Evolutionary conservation across 331 rosid genomes (phyloP).

Genomic region (Phaseolus coccineus): DNA sequence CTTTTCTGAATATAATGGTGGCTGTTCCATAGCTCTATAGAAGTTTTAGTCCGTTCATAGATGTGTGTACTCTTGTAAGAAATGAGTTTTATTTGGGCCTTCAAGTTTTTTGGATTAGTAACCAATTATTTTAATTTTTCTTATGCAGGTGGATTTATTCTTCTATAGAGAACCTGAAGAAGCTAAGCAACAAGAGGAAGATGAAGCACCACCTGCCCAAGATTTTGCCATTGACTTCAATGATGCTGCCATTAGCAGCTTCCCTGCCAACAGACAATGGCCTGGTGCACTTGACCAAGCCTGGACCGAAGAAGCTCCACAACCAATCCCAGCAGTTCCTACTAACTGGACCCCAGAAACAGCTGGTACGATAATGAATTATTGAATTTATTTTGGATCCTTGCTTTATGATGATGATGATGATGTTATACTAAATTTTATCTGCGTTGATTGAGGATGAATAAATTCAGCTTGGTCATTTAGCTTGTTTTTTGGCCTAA

Average conservation of each 20-base stretch:
- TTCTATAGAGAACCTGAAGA: slow-evolving; percentile 71
- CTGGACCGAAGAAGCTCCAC: slow-evolving; percentile 59
- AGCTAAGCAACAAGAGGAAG: slow-evolving; percentile 72
- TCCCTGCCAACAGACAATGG: slow-evolving; percentile 62
- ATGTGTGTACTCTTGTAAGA: slow-evolving; percentile 1
- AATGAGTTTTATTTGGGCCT: neutral
- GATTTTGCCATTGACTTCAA: slow-evolving; percentile 62
- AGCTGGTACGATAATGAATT: slow-evolving; percentile 33
- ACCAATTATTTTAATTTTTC: neutral
- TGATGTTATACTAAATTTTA: neutral
- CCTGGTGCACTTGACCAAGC: slow-evolving; percentile 53
- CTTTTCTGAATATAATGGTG: neutral
- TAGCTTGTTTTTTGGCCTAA: neutral
- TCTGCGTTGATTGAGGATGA: neutral
- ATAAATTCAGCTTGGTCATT: slow-evolving; percentile 2
- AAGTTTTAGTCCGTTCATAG: neutral
- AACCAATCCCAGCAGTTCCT: slow-evolving; percentile 46
- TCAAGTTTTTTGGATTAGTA: neutral
- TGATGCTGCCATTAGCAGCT: slow-evolving; percentile 48
- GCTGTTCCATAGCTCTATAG: slow-evolving; percentile 5
- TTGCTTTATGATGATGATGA: neutral
- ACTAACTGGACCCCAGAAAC: slow-evolving; percentile 42
- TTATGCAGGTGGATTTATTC: slow-evolving; percentile 82
- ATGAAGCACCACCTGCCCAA: slow-evolving; percentile 57
- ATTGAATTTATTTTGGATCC: neutral